phyloP scores from a whole-genome alignment of 2,329 filamentous ascomycete species.

The Penicillium sp. region DNA sequence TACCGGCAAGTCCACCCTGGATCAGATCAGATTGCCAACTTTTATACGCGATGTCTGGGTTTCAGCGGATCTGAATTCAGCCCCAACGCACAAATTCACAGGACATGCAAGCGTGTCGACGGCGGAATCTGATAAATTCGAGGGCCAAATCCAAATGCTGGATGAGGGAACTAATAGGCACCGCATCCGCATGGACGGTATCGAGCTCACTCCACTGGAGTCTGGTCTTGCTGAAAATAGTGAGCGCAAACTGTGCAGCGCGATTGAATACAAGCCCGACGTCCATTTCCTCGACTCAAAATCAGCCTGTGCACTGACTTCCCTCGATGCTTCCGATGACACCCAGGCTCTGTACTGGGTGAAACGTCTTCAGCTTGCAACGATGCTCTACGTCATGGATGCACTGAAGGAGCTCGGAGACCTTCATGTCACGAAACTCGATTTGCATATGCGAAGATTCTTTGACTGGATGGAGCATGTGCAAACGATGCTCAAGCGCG shows the following conservation, averaged over 20 bases:
- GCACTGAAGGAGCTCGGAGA: conserved; percentile 21
- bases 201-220: conserved; percentile 29
- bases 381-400: conserved; percentile 28
- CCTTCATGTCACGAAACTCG: conserved; percentile 14
- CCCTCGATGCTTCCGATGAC: background rate
- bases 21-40: conserved; percentile 27
- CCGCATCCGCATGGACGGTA: conserved; percentile 23
- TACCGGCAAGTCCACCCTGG: conserved; percentile 18
- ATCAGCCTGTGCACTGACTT: conserved; percentile 11
- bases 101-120: conserved; percentile 23
- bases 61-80: conserved; percentile 23
- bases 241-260: conserved; percentile 22
- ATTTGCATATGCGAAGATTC: conserved; percentile 27
- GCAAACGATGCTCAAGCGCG: conserved; percentile 10
- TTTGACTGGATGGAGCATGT: conserved; percentile 28
- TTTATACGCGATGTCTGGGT: conserved; percentile 34
- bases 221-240: conserved; percentile 9
- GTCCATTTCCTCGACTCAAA: conserved; percentile 19
- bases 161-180: conserved; percentile 12
- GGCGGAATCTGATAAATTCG: conserved; percentile 8
- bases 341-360: conserved; percentile 16
- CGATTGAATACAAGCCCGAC: conserved; percentile 27
- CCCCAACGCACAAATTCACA: conserved; percentile 18
- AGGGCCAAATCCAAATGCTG: conserved; percentile 18
- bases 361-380: conserved; percentile 27